These are phyloP conservation scores for Parachlorella kessleri DNA, from an alignment of 139 green algal genomes.

Conservation along the genomic window DNA sequence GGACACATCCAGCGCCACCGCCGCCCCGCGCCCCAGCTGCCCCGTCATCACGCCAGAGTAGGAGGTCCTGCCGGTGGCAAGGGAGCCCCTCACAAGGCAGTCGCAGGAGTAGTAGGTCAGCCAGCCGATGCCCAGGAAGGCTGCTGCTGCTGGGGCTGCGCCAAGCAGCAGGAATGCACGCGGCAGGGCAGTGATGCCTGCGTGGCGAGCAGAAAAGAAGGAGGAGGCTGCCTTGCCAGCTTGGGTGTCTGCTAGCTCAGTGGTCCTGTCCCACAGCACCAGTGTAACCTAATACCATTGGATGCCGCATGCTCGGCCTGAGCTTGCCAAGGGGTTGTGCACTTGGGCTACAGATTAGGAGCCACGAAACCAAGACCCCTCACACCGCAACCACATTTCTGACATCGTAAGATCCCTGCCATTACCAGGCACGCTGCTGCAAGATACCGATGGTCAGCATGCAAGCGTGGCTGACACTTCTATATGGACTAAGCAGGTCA, in stretches of 20 bases:
- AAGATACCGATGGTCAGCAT: neutral
- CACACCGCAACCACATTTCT: neutral
- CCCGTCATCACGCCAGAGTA: neutral
- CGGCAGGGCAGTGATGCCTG: neutral
- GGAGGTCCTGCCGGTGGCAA: neutral
- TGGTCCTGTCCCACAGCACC: no score
- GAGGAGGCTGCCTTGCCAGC: neutral
- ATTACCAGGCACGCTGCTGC: no score
- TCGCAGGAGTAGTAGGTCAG: neutral
- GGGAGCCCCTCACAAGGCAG: neutral
- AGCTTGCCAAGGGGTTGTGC: no score
- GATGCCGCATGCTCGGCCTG: no score
- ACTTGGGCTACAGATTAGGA: no score
- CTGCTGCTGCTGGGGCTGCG: no score
- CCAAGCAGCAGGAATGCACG: neutral
- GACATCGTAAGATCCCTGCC: neutral
- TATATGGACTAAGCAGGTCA: no score
- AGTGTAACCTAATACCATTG: no score
- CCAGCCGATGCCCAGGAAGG: neutral
- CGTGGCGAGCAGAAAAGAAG: neutral
- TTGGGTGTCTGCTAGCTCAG: no score
- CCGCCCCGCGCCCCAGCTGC: neutral
- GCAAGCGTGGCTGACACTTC: no score
- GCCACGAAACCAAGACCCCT: neutral
- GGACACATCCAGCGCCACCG: neutral